Percentiles rank a stretch among this genome's conserved stretches.
Conservation (phyloP, 2,329 filamentous ascomycete species). For the Rugonectria rugulosa region DNA sequence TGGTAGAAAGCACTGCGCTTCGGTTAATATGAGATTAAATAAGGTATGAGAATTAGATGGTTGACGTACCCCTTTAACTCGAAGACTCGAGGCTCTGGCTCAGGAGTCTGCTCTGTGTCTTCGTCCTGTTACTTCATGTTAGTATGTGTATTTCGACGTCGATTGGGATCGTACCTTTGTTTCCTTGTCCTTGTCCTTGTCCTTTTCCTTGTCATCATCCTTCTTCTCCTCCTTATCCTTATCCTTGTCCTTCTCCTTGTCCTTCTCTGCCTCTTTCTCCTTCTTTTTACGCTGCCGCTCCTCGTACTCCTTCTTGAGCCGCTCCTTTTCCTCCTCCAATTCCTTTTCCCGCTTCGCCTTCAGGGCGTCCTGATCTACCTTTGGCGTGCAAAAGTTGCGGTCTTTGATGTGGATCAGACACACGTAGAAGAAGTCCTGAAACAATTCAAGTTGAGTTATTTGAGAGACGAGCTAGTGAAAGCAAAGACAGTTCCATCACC, state of each 20-base stretch:
- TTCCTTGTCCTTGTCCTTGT: constrained; percentile 37
- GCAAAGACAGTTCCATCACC: neutral
- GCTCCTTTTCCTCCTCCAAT: constrained; percentile 68
- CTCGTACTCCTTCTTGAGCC: constrained; percentile 79
- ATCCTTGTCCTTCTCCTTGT: constrained; percentile 55
- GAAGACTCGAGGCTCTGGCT: constrained; percentile 80
- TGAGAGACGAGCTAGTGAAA: constrained; percentile 10
- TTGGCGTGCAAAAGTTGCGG: constrained; percentile 78
- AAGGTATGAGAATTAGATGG: accelerated
- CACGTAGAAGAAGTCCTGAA: constrained; percentile 88
- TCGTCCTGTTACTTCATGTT: constrained; percentile 26
- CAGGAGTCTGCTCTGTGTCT: constrained; percentile 24
- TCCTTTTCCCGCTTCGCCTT: constrained; percentile 69
- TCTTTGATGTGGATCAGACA: constrained; percentile 87
- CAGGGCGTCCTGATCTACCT: constrained; percentile 72
- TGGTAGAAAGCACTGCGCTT: constrained; percentile 80
- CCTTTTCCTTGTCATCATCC: constrained; percentile 44
- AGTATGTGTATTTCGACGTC: neutral
- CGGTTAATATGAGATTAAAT: neutral
- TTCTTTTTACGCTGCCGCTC: constrained; percentile 75
- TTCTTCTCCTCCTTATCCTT: constrained; percentile 50
- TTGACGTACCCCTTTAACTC: constrained; percentile 75
- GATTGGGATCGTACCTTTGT: constrained; percentile 5
- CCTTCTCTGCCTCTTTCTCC: constrained; percentile 63
- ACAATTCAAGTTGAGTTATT: constrained; percentile 3